Percentiles rank a stretch among this genome's conserved stretches.
Evolutionary conservation across 2,329 filamentous ascomycete species (phyloP).

Genomic region (Colletotrichum sp.): DNA sequence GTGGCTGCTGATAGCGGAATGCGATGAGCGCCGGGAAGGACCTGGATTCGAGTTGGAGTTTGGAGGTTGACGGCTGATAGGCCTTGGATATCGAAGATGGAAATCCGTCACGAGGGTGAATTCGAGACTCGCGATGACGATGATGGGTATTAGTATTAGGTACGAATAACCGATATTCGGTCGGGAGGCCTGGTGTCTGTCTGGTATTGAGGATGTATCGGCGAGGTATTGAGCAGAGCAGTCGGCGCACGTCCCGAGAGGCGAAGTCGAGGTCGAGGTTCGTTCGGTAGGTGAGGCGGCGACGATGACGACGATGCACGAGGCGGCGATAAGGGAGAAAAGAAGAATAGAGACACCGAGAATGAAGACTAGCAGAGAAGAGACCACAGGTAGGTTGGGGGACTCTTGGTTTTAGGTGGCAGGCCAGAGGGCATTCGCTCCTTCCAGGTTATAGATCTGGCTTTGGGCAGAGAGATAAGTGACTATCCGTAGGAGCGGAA

Average conservation of each 20-base stretch:
- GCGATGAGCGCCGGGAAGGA: not conserved
- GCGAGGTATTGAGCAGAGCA: not conserved
- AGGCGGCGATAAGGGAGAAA: not conserved
- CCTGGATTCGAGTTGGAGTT: not conserved
- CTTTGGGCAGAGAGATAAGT: not conserved
- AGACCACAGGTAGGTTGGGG: not conserved
- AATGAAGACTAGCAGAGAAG: not conserved
- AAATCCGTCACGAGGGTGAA: constrained; percentile 4
- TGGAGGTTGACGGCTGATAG: not conserved
- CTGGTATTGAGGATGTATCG: not conserved
- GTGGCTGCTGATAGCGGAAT: not conserved
- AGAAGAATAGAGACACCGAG: not conserved
- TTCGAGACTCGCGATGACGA: constrained; percentile 17
- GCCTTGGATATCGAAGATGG: constrained; percentile 2
- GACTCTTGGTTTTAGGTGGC: constrained; percentile 1
- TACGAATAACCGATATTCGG: not conserved
- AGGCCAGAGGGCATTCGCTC: not conserved
- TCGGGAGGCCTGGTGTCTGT: not conserved
- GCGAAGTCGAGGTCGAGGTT: not conserved
- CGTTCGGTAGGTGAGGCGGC: not conserved
- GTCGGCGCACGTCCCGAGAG: not conserved
- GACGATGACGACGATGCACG: constrained; percentile 1
- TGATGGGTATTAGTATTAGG: not conserved
- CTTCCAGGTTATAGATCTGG: not conserved
- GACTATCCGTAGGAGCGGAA: not conserved